Base-by-base conservation (phyloP, 306 rosid species). In the Malus fusca region DNA sequence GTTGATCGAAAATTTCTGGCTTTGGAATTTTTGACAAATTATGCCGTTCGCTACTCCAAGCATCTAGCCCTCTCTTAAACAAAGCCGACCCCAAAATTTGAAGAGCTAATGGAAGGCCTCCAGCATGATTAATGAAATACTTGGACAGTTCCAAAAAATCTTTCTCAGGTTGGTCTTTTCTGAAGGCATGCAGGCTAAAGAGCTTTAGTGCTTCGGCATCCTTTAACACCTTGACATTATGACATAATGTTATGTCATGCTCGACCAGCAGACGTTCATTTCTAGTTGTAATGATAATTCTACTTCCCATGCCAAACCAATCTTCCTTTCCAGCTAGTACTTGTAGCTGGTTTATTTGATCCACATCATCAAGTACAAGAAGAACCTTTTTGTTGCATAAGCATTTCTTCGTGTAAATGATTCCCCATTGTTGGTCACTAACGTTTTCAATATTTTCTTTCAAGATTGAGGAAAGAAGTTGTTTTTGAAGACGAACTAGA, bases 61-160 rank as follows among this genome's bases (percentile, higher is more conserved):
- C 79, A 48, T 59, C 67, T 18, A 7, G 2, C 28, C 28, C 28
- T 26, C 28, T 86, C 72, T 40, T 72, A 62, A 14, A 37, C 76
- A 86, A 79, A 71, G 2, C 33, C 78, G 64, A 31, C 86, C 87
- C 64, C 78, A 60, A 11, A 1, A 62, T 72, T 52, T 61, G 72
- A 56, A 84, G 81, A 53, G 86, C 81, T 33, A 87, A 77, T 21
- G 90, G 75, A 82, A 73, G 79, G 8, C 73, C 82, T 40, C 30
- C 43, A 28, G 65, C 76, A 77, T 68, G 53, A 3, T 61, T 2
- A 13, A 63, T 35, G 19, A 73, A 61, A 14, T 0, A 25, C 53
- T 72, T 22, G 4, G 18, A 61, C 4, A 67, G 63, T 48, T 7
- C 52, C 71, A 9, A 3, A 33, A 23, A 73, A 11, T 13, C 55